Evolutionary conservation across 2,329 filamentous ascomycete species (phyloP), one percentile per base, ranked within the genome.

Genomic region (Paecilomyces sp.): DNA sequence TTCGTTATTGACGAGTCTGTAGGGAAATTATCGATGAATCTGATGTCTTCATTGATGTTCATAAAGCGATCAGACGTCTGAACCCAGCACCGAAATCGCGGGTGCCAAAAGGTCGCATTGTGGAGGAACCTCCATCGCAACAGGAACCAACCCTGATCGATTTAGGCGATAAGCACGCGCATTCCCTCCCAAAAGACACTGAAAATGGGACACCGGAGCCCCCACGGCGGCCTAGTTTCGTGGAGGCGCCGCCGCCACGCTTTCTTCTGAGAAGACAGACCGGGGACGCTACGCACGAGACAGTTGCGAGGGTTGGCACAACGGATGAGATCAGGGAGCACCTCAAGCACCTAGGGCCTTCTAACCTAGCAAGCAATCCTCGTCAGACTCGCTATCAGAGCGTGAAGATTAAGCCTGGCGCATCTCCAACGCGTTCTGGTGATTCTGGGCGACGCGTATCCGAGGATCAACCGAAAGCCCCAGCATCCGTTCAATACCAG

Each of bases 21-120:
- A 92, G 90, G 80, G 94, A 99, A 82, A 99, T 97, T 64, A 95
- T 99, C 63, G 94, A 99, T 72, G 94, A 99, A 75, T 97, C 93
- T 0, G 94, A 99, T 75, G 94, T 99, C 11, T 99, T 96, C 70
- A 88, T 99, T 64, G 94, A 99, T 74, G 92, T 99, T 1, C 94
- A 97, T 81, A 97, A 97, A 79, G 94, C 94, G 24, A 97, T 99
- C 66, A 87, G 94, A 60, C 90, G 94, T 57, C 84, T 95, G 68
- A 85, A 88, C 22, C 92, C 92, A 0, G 92, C 92, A 1, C 93
- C 93, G 1, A 89, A 91, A 70, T 86, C 86, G 53, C 85, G 89
- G 59, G 83, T 86, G n/a, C 83, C 81, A 22, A 85, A 83, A 64
- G 80, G 78, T 53, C 79, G 79, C 57, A 77, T 85, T 47, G 72